Evolutionary conservation across 2,329 filamentous ascomycete species (phyloP), one percentile per base, ranked within the genome.

Genomic region (Talaromyces sp.): DNA sequence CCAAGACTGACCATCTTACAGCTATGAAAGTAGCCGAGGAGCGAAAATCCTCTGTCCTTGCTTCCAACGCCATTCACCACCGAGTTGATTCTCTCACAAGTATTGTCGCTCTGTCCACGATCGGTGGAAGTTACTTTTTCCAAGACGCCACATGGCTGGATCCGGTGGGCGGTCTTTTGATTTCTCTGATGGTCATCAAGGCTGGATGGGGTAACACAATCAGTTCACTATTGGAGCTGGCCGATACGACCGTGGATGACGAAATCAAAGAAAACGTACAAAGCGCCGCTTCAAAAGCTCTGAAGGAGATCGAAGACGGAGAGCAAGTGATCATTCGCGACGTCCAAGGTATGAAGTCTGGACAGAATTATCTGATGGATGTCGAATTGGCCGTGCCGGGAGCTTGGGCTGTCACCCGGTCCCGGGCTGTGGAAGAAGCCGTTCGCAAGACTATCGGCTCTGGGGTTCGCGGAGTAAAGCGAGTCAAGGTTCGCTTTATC

Each of bases 21-120:
- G 90, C 91, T 47, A 95, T 97, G 87, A 97, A 97, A 78, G 86
- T 99, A 55, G 94, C 94, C 41, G 86, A 86, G 64, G 90, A 96
- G 75, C 90, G 93, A 71, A 96, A 96, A 70, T 97, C 93, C 11
- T 95, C 92, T 6, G 91, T 99, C 54, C 85, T 99, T 20, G 92
- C 93, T 35, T 97, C 92, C 53, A 99, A 99, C 69, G 93, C 94
- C 54, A 83, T 97, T 61, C 94, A 99, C 75, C 94, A 97, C 78
- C 90, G 94, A 55, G 87, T 99, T 69, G 94, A 99, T 75, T 96
- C 91, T 53, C 82, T 97, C 51, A 99, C 94, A 1, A 93, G 93
- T 60, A 89, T 97, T 64, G 94, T 97, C 51, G 95, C 94, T 2
- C 82, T 97, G 27, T 81, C 89, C 52, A 93, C 90, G 20, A 96